Base-by-base conservation (phyloP, 352 stramenopile species). In the Discostella stelligera region DNA sequence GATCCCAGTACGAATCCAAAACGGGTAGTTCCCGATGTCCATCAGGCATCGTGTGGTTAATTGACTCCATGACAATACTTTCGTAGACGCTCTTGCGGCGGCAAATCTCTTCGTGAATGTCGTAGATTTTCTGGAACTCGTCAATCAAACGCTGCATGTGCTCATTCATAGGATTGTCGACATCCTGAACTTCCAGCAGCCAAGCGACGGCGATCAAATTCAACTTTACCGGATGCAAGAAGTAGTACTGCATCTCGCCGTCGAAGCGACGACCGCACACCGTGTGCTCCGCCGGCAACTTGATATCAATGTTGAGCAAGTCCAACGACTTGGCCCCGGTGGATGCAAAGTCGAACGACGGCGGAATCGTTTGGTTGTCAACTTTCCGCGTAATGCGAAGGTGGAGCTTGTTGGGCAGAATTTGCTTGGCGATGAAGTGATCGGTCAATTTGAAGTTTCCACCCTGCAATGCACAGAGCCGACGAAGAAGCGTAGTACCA, bases 231-330 rank as follows among this genome's bases (percentile, higher is more conserved):
- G 77, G 70, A 66, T 90, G 80, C 18, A 85, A 77, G 52, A 80
- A 79, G 66, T 85, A 90, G 21, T 91, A 85, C 66, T 93, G 88
- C 76, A 91, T 90, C 62, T 93, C 88, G 1, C 68, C 88, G 66
- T 90, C 88, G 68, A 85, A 91, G 18, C 23, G 21, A 41, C 80
- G 48, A 8, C 84, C 84, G 66, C 83, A 83, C 16, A 93, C 80
- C 3, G 63, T 74, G 55, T 93, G 88, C 59, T 93, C 88, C 0
- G 71, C 69, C 21, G 83, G 85, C 27, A 93, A 77, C 49, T 93
- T 91, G 59, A 93, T 88, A 79, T 93, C 88, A 27, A 90, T 80
- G 59, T 93, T 84, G 20, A 84, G 67, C 54, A 85, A 64, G 60
- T 85, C 73, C 23, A 73, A 54, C 16, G 50, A 58, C 5, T 54